Evolutionary conservation across 352 stramenopile species (phyloP), one percentile per base, ranked within the genome.

Genomic region (Hyaloperonospora brassicae): DNA sequence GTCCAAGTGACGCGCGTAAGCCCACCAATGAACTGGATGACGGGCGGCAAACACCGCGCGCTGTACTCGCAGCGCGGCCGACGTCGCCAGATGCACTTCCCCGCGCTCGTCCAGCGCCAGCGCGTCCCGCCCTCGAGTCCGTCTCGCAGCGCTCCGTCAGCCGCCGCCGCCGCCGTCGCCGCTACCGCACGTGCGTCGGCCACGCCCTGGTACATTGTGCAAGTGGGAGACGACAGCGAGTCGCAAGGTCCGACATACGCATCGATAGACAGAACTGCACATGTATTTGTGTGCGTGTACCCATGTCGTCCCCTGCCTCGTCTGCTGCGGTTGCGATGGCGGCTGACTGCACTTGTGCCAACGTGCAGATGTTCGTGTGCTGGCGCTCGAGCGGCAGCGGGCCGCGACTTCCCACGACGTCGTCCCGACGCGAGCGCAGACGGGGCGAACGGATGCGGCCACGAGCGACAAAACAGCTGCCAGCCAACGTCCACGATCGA

Each of bases 21-120:
- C n/a, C 23, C 43, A 35, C 45, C 35, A 14, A 86, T 86, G 76
- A 86, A 86, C 61, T 86, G 76, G 76, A 86, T 83, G 76, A 83
- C 76, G 42, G 82, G 73, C 42, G 68, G 69, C n/a, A 50, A 54
- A 30, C 73, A 86, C 57, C 76, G 73, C 14, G 73, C 76, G 47
- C 50, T 84, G 51, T 69, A 76, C 43, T 73, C 71, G 41, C 63
- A 70, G 40, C 73, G 73, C n/a, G 68, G 58, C 22, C 61, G 66
- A 47, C 66, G 64, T 17, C 58, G 64, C 34, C 70, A 82, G 50
- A 79, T 78, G 70, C 59, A 73, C 35, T 83, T 86, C 30, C 70
- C 75, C 13, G 66, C 64, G 36, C 74, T 79, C 51, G 58, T 73
- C 13, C 69, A 80, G 55, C 64, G 53, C 46, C 51, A 76, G 50